Evolutionary conservation across 2,329 filamentous ascomycete species (phyloP).

Genomic region (Colletotrichum eremochloae): DNA sequence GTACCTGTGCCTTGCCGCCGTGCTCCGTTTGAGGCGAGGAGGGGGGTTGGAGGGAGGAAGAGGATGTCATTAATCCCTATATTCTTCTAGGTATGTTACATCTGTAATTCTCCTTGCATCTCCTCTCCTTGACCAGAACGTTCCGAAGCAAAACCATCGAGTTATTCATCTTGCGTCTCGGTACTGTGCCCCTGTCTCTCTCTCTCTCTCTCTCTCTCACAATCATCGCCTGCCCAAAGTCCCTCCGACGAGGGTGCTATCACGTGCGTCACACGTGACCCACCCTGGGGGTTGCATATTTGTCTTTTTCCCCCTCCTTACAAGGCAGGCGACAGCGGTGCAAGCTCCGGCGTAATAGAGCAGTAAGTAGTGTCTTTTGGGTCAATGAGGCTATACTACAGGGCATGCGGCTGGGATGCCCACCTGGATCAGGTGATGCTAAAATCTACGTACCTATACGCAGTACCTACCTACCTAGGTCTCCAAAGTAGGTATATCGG

Average conservation of each 20-base stretch:
- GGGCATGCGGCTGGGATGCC: constrained; percentile 24
- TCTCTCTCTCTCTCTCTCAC: not conserved
- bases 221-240: not conserved
- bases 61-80: not conserved
- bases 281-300: constrained; percentile 20
- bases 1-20: constrained; percentile 1
- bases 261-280: constrained; percentile 40
- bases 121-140: not conserved
- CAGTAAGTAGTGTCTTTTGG: not conserved
- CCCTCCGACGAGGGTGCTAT: constrained; percentile 6
- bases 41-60: too few relatives aligned
- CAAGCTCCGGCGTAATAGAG: not conserved
- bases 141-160: not conserved
- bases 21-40: not conserved
- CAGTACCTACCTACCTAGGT: not conserved
- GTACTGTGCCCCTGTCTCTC: not conserved
- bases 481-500: too few relatives aligned
- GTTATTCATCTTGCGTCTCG: not conserved
- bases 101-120: too few relatives aligned
- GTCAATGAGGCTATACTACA: constrained; percentile 24
- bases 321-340: not conserved
- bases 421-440: constrained; percentile 30
- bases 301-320: not conserved
- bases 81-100: too few relatives aligned
- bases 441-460: too few relatives aligned